Conservation (phyloP, 768 basidiomycete species). For the Clavaria fumosa region DNA sequence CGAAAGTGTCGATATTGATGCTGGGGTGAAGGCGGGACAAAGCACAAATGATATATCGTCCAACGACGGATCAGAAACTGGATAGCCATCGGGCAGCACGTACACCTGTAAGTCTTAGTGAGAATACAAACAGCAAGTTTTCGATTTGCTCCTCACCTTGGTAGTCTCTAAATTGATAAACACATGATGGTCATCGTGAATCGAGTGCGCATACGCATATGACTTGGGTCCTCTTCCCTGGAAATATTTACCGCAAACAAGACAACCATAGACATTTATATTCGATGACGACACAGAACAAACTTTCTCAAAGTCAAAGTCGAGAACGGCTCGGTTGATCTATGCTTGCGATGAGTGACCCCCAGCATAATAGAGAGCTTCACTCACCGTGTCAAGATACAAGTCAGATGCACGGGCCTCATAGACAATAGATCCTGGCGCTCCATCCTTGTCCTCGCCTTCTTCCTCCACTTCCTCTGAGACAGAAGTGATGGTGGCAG, state of each 20-base stretch:
- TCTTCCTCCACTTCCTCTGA: slow-evolving; percentile 24
- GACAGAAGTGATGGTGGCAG: slow-evolving; percentile 13
- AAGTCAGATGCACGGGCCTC: slow-evolving; percentile 57
- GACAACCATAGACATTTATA: slow-evolving; percentile 94
- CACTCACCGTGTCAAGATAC: slow-evolving; percentile 77
- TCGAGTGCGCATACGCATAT: slow-evolving; percentile 93
- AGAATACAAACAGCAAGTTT: slow-evolving; percentile 8
- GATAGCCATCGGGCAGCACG: slow-evolving; percentile 93
- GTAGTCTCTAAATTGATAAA: slow-evolving; percentile 92
- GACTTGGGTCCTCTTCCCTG: slow-evolving; percentile 90
- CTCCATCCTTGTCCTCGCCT: slow-evolving; percentile 10
- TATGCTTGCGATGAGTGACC: slow-evolving; percentile 20
- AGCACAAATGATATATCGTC: slow-evolving; percentile 91
- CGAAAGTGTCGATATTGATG: slow-evolving; percentile 38
- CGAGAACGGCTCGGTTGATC: slow-evolving; percentile 83
- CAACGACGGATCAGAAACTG: slow-evolving; percentile 89
- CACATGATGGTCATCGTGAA: slow-evolving; percentile 96
- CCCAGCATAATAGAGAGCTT: slow-evolving; percentile 5
- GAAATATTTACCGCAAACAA: slow-evolving; percentile 97
- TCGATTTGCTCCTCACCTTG: slow-evolving; percentile 42
- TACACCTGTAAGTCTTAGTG: slow-evolving; percentile 52
- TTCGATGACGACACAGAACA: slow-evolving; percentile 95
- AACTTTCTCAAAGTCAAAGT: slow-evolving; percentile 98
- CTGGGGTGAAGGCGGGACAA: slow-evolving; percentile 66
- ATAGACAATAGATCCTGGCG: no score